Evolutionary conservation across 2,329 filamentous ascomycete genomes (phyloP), one percentile per base, ranked within the genome.

Genomic region (Nemania sp.): DNA sequence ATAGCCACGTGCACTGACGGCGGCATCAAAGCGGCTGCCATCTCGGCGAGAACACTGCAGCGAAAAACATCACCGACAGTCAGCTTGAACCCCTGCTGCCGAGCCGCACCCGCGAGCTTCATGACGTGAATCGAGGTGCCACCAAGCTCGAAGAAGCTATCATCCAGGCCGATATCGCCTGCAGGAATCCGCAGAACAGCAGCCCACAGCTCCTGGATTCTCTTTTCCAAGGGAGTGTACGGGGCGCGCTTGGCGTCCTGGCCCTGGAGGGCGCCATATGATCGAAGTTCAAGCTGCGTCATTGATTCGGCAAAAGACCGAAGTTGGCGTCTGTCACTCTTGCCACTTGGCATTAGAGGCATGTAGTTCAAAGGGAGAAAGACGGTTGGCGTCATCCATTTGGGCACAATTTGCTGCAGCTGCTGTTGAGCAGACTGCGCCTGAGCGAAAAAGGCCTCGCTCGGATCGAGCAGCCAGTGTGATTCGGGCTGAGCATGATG

Each of bases 41-140:
- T 52, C 11, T 61, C 56, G 3, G 47, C 42, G 3, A 67, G 52
- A 12, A 50, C 57, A 30, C 61, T 64, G 12, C 55, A 36, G 24
- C 59, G 59, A 20, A 68, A 56, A 15, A 67, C 60, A 30, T 61
- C 52, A 20, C 50, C 45, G 15, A 69, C 65, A 11, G 61, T 53
- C 12, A 70, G 54, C 3, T 44, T 40, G 33, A 63, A 65, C 9
- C 59, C 60, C 7, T 43, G 22, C 24, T 53, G 50, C 40, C 66
- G 68, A 39, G 60, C 45, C 15, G 58, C 68, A 37, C 77, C 73
- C 0, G 80, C 77, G 1, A 82, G 64, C 39, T 74, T 77, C 64
- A 77, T 78, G 2, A 71, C 71, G 5, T 62, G 49, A 5, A 75
- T 64, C 0, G 73, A 75, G 54, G 73, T 71, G 22, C 73, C 73